Evolutionary conservation across 192 early-diverging fungal genomes (phyloP), one percentile per base, ranked within the genome.

Genomic region (Coemansia nantahalensis): DNA sequence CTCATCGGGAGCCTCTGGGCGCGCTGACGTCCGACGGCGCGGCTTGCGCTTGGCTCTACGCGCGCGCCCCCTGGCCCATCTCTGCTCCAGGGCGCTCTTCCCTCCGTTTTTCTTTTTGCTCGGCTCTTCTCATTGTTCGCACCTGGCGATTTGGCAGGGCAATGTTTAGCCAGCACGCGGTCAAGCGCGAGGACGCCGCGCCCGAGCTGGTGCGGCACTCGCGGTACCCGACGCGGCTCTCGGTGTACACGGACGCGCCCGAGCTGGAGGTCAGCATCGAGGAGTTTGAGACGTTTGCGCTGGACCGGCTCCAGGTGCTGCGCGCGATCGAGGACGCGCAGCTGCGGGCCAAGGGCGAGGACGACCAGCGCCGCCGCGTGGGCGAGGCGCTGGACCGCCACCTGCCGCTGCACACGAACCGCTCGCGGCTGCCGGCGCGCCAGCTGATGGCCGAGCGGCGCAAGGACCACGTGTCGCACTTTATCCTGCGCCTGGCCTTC

Each of bases 381-480:
- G 49, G 65, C 16, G 70, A 72, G 26, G 75, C 80, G 5, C 54
- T 83, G 38, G 73, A 76, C 0, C 62, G 79, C 51, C 79, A 85
- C 51, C 70, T 92, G 58, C 88, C 87, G 3, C 63, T 86, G 54
- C 65, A 81, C 16, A 62, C 79, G 8, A 85, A 83, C 47, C 61
- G 60, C 38, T 62, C 75, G 24, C 54, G 71, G 35, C 53, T 65
- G 37, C 54, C 48, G 12, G 22, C 58, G 5, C 78, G 57, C 24
- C 70, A 79, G 39, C 39, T 81, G 8, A 62, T 80, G 36, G 69
- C 69, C 22, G 83, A 92, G 47, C 77, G 90, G 35, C 69, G 82
- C 44, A 90, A 91, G 62, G 90, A 92, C 78, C 82, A 89, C 34
- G 67, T 92, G 21, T 86, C 84, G 48, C 90, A 92, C 56, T 90